Evolutionary conservation across 116 monocot species (phyloP).

Genomic region (Phalaenopsis hybrid): DNA sequence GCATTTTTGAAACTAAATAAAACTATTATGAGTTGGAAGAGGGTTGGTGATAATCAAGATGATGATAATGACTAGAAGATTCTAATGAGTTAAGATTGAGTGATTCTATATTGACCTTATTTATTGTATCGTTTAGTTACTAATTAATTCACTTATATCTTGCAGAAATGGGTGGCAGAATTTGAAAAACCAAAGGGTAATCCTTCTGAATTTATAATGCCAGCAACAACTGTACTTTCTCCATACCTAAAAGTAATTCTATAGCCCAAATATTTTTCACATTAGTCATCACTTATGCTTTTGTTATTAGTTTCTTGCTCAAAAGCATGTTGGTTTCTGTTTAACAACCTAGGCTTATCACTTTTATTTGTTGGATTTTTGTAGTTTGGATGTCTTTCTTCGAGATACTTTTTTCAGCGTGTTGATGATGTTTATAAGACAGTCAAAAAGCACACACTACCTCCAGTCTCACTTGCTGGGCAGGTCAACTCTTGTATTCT

Average conservation of each 20-base stretch:
- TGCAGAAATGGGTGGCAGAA: slow-evolving; percentile 77
- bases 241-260: slow-evolving; percentile 81
- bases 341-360: neutral
- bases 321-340: neutral
- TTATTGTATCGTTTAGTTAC: neutral
- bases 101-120: neutral
- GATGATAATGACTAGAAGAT: neutral
- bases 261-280: neutral
- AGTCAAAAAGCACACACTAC: slow-evolving; percentile 53
- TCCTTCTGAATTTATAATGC: slow-evolving; percentile 82
- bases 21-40: no score
- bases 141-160: neutral
- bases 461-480: slow-evolving; percentile 77
- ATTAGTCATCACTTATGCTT: neutral
- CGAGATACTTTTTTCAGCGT: slow-evolving; percentile 75
- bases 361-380: slow-evolving; percentile 9
- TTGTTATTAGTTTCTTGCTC: neutral
- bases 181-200: slow-evolving; percentile 96
- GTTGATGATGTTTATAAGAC: slow-evolving; percentile 47
- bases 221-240: slow-evolving; percentile 81
- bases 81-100: neutral
- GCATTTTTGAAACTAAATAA: no score
- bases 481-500: slow-evolving; percentile 40
- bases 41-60: no score
- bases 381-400: slow-evolving; percentile 95